A percentile compares a stretch with the other conserved stretches of the same genome.
phyloP scores from a whole-genome alignment of 2,329 filamentous ascomycete species.

The Aspergillus clavatus region DNA sequence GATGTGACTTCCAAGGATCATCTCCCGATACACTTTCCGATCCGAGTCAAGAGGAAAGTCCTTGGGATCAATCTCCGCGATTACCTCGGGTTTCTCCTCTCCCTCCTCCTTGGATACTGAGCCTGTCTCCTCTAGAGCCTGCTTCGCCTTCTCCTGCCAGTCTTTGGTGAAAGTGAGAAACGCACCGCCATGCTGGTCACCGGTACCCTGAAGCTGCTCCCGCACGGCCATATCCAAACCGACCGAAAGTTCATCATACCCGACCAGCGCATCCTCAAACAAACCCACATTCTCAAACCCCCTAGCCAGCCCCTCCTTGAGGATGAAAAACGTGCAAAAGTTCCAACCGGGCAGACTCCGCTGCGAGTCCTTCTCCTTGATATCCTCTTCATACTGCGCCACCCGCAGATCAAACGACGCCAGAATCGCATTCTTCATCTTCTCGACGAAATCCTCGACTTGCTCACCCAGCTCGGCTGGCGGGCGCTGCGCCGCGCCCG shows the following conservation, averaged over 20 bases:
- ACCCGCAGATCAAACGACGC: slow-evolving; percentile 87
- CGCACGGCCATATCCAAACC: slow-evolving; percentile 78
- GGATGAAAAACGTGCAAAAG: slow-evolving; percentile 97
- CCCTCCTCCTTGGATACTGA: slow-evolving; percentile 26
- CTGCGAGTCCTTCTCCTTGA: slow-evolving; percentile 87
- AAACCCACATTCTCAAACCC: slow-evolving; percentile 95
- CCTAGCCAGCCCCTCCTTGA: slow-evolving; percentile 89
- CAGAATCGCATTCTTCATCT: slow-evolving; percentile 82
- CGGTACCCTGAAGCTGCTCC: slow-evolving; percentile 61
- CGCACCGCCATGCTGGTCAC: slow-evolving; percentile 64
- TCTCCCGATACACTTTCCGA: slow-evolving; percentile 77
- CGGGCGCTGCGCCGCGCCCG: slow-evolving; percentile 53
- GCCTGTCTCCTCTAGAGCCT: slow-evolving; percentile 42
- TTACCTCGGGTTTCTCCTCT: slow-evolving; percentile 22
- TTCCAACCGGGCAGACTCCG: slow-evolving; percentile 91
- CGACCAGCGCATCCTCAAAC: slow-evolving; percentile 88
- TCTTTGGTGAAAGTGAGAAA: slow-evolving; percentile 71
- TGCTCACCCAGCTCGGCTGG: slow-evolving; percentile 74
- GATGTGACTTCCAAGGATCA: slow-evolving; percentile 91
- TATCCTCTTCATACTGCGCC: slow-evolving; percentile 93
- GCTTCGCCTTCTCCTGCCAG: slow-evolving; percentile 57
- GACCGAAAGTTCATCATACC: slow-evolving; percentile 88
- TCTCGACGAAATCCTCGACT: slow-evolving; percentile 77
- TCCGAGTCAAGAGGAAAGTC: slow-evolving; percentile 49
- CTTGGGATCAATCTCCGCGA: slow-evolving; percentile 25